Evolutionary conservation across 202 grass and related monocot species (phyloP), one percentile per base, ranked within the genome.

Genomic region (Eragrostis tef): DNA sequence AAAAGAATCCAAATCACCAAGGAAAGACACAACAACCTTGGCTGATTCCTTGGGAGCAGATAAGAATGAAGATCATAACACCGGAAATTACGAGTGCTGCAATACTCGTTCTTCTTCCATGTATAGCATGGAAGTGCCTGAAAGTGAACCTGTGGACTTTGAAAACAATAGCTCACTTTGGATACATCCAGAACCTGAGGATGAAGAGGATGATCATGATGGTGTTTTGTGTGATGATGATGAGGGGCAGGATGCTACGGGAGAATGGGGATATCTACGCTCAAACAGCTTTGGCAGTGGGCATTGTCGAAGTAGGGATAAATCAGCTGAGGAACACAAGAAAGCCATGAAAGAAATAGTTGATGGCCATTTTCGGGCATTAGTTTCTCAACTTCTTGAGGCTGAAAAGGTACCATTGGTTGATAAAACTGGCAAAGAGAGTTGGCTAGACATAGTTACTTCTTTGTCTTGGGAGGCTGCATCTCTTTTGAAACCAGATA

Each of bases 391-490:
- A 79, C 90, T 98, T 81, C 87, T 98, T 84, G 84, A 95, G 83
- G 92, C 83, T 26, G 92, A 95, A 78, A 90, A 91, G 34, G 70
- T 95, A 45, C 80, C 83, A 45, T 67, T 89, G 45, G 75, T 54
- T 83, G 91, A 94, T 82, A 82, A 77, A 75, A 81, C 61, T 79
- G 92, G 86, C 41, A 89, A 79, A 67, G 82, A 89, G 39, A 87
- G 80, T 71, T 98, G 95, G 95, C 79, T 98, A 79, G 95, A 98
- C 82, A 98, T 98, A 84, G 87, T 98, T 86, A 98, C 90, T 47
- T 89, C 79, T 77, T 73, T 98, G 80, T 94, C 92, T 74, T 98
- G 95, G 95, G 95, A 98, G 82, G 95, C 88, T 48, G 92, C 95
- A 51, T 93, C 90, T 41, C 85, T 93, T 85, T 86, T 98, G 52